phyloP scores from a whole-genome alignment of 208 protist species.

The Crithidia acanthocephali region DNA sequence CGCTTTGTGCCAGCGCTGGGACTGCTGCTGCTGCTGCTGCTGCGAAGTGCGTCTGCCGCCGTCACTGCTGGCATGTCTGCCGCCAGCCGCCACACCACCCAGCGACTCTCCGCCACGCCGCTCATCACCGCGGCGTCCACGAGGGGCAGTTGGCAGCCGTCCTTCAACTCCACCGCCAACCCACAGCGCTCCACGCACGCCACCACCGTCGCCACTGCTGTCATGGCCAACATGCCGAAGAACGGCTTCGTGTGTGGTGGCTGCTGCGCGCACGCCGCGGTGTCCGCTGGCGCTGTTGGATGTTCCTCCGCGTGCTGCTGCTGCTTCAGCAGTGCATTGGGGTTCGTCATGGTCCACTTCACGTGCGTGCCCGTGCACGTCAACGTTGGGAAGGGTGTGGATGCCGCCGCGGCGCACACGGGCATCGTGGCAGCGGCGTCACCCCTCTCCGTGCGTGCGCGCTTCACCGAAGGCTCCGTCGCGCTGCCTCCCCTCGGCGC shows the following conservation, averaged over 20 bases:
- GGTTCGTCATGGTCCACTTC: conserved; percentile 68
- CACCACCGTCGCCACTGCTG: conserved; percentile 51
- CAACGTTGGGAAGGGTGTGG: too few relatives aligned
- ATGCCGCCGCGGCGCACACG: too few relatives aligned
- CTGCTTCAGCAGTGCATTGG: conserved; percentile 11
- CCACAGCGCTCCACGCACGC: conserved; percentile 54
- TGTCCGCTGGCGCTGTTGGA: not conserved
- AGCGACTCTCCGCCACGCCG: conserved; percentile 51
- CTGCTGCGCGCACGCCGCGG: not conserved
- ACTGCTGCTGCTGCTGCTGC: not conserved
- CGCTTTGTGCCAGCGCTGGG: not conserved
- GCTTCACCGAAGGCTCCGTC: not conserved
- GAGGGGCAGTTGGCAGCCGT: conserved; percentile 53
- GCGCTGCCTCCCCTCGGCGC: not conserved
- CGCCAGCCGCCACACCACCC: conserved; percentile 53
- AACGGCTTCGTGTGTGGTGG: conserved; percentile 24
- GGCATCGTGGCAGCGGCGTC: not conserved
- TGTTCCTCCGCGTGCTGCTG: conserved; percentile 18
- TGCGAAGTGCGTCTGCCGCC: not conserved
- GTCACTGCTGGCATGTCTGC: not conserved
- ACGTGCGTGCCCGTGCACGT: conserved; percentile 62
- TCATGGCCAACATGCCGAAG: conserved; percentile 59
- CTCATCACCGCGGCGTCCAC: conserved; percentile 36
- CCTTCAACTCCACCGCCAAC: conserved; percentile 61
- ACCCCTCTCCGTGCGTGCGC: not conserved